Conservation (phyloP, 345 rosid genomes). For the Angophora floribunda region DNA sequence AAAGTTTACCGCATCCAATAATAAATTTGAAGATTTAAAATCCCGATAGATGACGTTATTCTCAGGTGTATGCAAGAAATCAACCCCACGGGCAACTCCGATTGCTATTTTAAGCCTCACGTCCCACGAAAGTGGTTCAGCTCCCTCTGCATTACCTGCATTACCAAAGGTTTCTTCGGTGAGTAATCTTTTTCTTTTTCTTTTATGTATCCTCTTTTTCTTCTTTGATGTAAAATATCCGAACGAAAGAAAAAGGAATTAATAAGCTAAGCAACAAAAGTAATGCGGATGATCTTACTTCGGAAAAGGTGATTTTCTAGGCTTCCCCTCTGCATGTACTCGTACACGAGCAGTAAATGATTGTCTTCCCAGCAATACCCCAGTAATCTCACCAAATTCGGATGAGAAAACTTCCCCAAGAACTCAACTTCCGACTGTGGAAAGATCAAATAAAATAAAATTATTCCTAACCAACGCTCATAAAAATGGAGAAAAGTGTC, state of each 20-base stretch:
- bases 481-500: too few species aligned
- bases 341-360: conserved; percentile 69
- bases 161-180: not conserved
- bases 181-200: not conserved
- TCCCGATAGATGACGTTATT: conserved; percentile 74
- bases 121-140: conserved; percentile 63
- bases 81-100: conserved; percentile 71
- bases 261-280: not conserved
- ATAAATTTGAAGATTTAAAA: conserved; percentile 73
- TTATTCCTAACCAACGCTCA: not conserved
- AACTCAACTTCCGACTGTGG: conserved; percentile 65
- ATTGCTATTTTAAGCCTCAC: conserved; percentile 53
- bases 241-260: too few species aligned
- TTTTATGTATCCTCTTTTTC: too few species aligned
- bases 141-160: conserved; percentile 19
- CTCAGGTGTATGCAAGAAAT: conserved; percentile 58
- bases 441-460: not conserved
- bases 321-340: conserved; percentile 71
- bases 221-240: not conserved
- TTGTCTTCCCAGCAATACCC: conserved; percentile 84
- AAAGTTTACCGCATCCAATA: conserved; percentile 54
- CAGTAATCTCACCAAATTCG: conserved; percentile 64
- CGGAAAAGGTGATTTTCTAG: conserved; percentile 68
- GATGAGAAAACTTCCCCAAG: conserved; percentile 68
- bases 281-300: conserved; percentile 19